A percentile compares a stretch with the other conserved stretches of the same genome.
phyloP scores from a whole-genome alignment of 1,284 basidiomycete genomes.

The Trametes polyzona region DNA sequence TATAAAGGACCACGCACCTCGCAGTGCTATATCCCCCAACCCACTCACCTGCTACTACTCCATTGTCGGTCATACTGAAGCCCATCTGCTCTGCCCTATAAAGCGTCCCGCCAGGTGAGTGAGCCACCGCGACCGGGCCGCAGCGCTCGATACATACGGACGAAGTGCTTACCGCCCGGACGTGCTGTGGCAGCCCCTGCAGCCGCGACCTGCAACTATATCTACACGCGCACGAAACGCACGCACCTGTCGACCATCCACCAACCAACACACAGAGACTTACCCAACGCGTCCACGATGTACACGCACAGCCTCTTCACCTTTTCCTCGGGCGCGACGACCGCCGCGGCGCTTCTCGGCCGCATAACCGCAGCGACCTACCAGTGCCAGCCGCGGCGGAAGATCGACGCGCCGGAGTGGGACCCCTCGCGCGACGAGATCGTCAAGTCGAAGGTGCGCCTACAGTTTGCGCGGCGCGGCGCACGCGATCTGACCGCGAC shows the following conservation, averaged over 20 bases:
- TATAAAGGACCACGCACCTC: background rate
- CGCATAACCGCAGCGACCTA: background rate
- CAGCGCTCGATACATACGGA: too few relatives aligned
- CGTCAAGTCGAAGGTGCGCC: background rate
- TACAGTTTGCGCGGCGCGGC: background rate
- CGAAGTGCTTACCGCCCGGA: too few relatives aligned
- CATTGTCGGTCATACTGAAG: too few relatives aligned
- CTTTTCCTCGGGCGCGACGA: background rate
- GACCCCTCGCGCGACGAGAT: conserved; percentile 6
- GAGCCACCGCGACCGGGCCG: too few relatives aligned
- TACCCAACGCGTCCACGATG: background rate
- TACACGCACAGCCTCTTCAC: background rate
- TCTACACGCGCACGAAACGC: too few relatives aligned
- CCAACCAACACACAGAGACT: background rate
- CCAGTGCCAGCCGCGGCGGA: background rate
- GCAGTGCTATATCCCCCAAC: background rate
- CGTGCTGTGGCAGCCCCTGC: too few relatives aligned
- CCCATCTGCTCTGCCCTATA: background rate
- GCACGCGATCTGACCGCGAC: background rate
- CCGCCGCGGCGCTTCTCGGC: background rate
- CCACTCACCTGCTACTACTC: background rate
- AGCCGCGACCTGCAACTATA: too few relatives aligned
- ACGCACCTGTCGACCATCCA: too few relatives aligned
- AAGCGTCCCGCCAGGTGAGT: background rate
- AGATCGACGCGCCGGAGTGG: conserved; percentile 1